These are phyloP conservation scores for Kwoniella heveanensis DNA, from an alignment of 768 basidiomycete species.

Conservation along the genomic window DNA sequence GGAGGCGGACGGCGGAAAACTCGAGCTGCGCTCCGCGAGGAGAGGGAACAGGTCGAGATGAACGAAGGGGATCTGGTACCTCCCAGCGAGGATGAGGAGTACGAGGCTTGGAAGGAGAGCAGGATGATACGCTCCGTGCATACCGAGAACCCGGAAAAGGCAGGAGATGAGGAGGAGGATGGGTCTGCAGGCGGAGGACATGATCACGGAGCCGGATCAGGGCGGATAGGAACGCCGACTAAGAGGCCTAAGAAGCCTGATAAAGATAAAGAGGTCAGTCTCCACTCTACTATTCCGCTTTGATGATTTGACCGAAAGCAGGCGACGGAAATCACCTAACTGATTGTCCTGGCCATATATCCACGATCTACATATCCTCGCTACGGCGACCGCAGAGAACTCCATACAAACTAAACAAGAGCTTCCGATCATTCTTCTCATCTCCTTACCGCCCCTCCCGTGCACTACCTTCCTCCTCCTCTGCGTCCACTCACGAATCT, in stretches of 20 bases:
- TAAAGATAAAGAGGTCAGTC: conserved; percentile 11
- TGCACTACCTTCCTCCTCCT: conserved; percentile 1
- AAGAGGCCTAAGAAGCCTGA: conserved; percentile 19
- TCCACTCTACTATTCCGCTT: too few species aligned
- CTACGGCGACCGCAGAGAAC: too few species aligned
- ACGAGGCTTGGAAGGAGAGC: conserved; percentile 29
- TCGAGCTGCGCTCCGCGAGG: conserved; percentile 15
- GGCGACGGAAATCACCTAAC: too few species aligned
- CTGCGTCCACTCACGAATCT: too few species aligned
- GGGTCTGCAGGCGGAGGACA: too few species aligned
- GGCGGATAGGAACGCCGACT: background rate
- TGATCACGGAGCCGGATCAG: too few species aligned
- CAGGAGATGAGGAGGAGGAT: background rate
- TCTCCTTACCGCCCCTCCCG: conserved; percentile 7
- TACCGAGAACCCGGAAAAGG: background rate
- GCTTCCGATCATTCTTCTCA: conserved; percentile 11
- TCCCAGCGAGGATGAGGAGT: conserved; percentile 42
- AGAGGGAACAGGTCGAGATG: conserved; percentile 13
- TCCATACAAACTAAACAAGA: too few species aligned
- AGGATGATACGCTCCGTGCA: background rate
- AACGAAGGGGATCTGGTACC: conserved; percentile 34
- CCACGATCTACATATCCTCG: too few species aligned
- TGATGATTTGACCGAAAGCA: too few species aligned
- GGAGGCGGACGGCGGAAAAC: conserved; percentile 7
- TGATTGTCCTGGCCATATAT: too few species aligned